Evolutionary conservation across 2,329 filamentous ascomycete genomes (phyloP), one percentile per base, ranked within the genome.

Genomic region (Neophaeococcomyces aloes): DNA sequence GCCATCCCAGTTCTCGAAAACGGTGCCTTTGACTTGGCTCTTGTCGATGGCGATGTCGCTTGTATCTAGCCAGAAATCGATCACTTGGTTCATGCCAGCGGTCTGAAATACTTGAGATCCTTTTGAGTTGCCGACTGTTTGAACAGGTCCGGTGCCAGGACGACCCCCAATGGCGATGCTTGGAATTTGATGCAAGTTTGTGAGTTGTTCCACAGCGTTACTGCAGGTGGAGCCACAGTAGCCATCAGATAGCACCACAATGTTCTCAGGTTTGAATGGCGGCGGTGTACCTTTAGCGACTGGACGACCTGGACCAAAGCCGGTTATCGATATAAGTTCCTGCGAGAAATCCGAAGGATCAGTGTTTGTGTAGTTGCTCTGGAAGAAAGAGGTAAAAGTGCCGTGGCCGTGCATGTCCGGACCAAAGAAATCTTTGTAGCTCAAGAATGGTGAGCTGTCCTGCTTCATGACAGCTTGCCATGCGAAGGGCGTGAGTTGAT

Each of bases 111-210:
- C 23, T 7, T 40, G 25, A 23, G 19, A 25, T 23, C 79, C 79
- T 52, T 79, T 76, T 35, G 75, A 71, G 18, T 78, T 79, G 11
- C 78, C 77, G 14, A 81, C 67, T 3, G 68, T 70, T 62, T 81
- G 76, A 63, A 79, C 81, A 1, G 71, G 69, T 6, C 61, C 63
- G 0, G 65, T 53, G 7, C 61, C 59, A 0, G 78, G 72, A 1
- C 75, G 71, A 1, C 80, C 80, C 7, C 80, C 79, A 17, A 78
- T 63, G 2, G 68, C 68, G 34, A 81, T 66, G 21, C 70, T 72
- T 48, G 70, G 70, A 2, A 81, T 15, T 5, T 70, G 15, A 70
- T 69, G 32, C 14, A 18, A n/a, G 29, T 40, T 7, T 67, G 66
- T 39, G 19, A 42, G 18, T 5, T 68, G 64, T 34, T 76, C 69